Evolutionary conservation across 1,284 basidiomycete species (phyloP).

Genomic region (Stygiomarasmius scandens): DNA sequence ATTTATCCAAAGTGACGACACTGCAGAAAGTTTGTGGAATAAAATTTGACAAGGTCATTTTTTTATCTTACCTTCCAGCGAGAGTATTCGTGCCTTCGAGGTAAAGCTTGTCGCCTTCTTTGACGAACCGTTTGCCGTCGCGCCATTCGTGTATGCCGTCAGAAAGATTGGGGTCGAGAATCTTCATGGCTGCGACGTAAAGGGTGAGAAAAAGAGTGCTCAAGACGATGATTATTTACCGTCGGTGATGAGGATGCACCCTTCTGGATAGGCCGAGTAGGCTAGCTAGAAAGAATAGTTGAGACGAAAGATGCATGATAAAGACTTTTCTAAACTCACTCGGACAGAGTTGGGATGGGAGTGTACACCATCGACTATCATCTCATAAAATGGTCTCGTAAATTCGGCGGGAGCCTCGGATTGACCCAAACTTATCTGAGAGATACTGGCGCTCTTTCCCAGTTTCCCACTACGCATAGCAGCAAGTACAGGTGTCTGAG

Average conservation of each 20-base stretch:
- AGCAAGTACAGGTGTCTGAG: conserved; percentile 50
- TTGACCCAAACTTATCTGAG: conserved; percentile 9
- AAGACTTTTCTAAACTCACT: conserved; percentile 43
- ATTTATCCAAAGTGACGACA: conserved; percentile 81
- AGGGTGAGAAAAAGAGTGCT: conserved; percentile 10
- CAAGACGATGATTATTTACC: conserved; percentile 46
- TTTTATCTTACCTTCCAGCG: conserved; percentile 78
- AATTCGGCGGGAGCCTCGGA: conserved; percentile 42
- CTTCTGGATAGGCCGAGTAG: conserved; percentile 79
- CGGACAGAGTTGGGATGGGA: conserved; percentile 89
- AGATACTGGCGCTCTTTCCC: conserved; percentile 28
- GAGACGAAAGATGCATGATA: conserved; percentile 4
- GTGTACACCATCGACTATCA: conserved; percentile 92
- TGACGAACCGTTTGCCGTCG: conserved; percentile 75
- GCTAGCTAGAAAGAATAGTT: conserved; percentile 58
- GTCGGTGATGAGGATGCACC: conserved; percentile 88
- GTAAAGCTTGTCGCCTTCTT: conserved; percentile 80
- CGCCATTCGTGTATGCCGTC: conserved; percentile 91
- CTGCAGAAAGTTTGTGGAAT: conserved; percentile 37
- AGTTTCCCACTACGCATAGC: conserved; percentile 10
- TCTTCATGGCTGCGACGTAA: conserved; percentile 68
- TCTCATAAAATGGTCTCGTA: conserved; percentile 80
- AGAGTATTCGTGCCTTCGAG: conserved; percentile 86
- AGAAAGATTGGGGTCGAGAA: conserved; percentile 81
- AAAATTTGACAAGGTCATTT: conserved; percentile 9